phyloP scores from a whole-genome alignment of 1,284 basidiomycete species.

The Tranzscheliella williamsii region DNA sequence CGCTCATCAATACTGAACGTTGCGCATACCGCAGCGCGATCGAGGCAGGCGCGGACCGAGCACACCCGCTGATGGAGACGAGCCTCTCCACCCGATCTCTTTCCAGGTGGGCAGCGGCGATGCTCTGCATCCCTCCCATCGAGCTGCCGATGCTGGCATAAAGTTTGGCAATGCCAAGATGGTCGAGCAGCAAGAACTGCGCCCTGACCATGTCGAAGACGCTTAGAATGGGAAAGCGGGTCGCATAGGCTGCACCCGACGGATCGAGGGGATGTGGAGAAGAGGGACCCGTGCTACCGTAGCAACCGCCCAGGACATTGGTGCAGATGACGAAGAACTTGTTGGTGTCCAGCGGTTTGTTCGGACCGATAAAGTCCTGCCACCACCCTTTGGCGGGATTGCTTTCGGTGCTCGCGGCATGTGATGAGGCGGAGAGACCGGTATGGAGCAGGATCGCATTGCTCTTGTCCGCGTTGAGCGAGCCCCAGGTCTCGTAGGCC shows the following conservation, averaged over 20 bases:
- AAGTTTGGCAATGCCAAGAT: conserved; percentile 78
- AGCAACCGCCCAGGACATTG: conserved; percentile 96
- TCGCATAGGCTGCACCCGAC: conserved; percentile 73
- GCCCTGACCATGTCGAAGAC: conserved; percentile 95
- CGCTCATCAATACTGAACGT: conserved; percentile 91
- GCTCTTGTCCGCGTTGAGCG: conserved; percentile 74
- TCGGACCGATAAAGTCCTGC: conserved; percentile 97
- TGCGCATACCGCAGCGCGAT: conserved; percentile 96
- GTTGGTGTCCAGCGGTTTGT: conserved; percentile 83
- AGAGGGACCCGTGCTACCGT: conserved; percentile 91
- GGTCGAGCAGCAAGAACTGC: conserved; percentile 84
- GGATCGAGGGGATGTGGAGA: conserved; percentile 70
- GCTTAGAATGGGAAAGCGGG: conserved; percentile 85
- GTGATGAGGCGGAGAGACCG: conserved; percentile 90
- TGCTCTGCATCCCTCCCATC: conserved; percentile 98
- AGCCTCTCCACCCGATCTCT: conserved; percentile 85
- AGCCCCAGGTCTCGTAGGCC: conserved; percentile 98
- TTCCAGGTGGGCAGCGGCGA: conserved; percentile 91
- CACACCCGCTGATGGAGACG: conserved; percentile 91
- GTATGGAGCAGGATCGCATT: conserved; percentile 98
- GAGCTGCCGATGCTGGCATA: conserved; percentile 91
- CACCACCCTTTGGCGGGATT: conserved; percentile 93
- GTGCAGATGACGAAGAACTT: conserved; percentile 93
- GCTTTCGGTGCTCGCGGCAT: conserved; percentile 79
- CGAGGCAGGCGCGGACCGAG: conserved; percentile 83